Conservation (phyloP, 306 rosid genomes). For the Glycine latifolia region DNA sequence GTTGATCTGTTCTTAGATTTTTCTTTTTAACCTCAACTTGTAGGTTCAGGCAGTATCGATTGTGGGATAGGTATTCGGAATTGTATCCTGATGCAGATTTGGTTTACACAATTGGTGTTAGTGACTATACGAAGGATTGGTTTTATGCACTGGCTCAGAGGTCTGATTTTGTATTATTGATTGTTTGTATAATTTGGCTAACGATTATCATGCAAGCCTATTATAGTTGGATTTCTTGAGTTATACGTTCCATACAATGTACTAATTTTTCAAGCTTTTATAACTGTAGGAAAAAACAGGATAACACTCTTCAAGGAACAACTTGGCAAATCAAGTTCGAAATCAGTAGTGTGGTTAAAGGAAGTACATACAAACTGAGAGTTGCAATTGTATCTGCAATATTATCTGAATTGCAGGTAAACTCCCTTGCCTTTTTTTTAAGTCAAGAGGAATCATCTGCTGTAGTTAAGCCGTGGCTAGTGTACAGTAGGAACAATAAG, state of each 20-base stretch:
- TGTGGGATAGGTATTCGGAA: slow-evolving; percentile 90
- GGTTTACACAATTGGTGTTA: slow-evolving; percentile 70
- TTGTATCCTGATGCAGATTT: slow-evolving; percentile 76
- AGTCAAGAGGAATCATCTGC: no score
- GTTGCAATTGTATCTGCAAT: slow-evolving; percentile 88
- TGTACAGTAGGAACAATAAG: no score
- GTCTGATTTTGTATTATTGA: slow-evolving; percentile 45
- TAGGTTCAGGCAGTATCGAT: slow-evolving; percentile 90
- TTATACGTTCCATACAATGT: neutral
- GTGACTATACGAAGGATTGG: slow-evolving; percentile 76
- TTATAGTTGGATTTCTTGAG: slow-evolving; percentile 34
- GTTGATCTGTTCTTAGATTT: slow-evolving; percentile 37
- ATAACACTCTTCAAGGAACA: slow-evolving; percentile 71
- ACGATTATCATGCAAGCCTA: slow-evolving; percentile 22
- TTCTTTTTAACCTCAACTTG: slow-evolving; percentile 30
- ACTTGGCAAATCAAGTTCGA: slow-evolving; percentile 92
- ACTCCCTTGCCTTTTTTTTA: neutral
- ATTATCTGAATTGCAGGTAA: slow-evolving; percentile 83
- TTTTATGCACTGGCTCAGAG: slow-evolving; percentile 87
- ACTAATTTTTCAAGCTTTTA: slow-evolving; percentile 33
- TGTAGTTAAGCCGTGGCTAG: no score
- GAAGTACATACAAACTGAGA: slow-evolving; percentile 70
- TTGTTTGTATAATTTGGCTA: slow-evolving; percentile 21
- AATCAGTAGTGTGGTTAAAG: slow-evolving; percentile 53
- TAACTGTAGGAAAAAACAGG: slow-evolving; percentile 64